phyloP scores from a whole-genome alignment of 345 rosid genomes.

The Gynandropsis gynandra region DNA sequence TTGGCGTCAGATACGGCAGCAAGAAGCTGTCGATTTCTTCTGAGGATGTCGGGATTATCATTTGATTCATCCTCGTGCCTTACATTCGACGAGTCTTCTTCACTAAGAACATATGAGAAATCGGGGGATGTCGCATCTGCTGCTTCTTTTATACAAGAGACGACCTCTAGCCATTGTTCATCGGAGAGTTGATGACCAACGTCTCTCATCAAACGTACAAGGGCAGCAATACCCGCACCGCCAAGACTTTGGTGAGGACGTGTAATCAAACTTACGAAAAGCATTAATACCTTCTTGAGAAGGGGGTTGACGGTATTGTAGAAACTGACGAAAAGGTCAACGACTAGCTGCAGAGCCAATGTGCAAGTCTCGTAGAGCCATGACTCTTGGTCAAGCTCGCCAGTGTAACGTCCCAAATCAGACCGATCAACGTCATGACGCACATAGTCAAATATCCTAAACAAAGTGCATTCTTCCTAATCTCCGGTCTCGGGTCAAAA shows the following conservation, averaged over 20 bases:
- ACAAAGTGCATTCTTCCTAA: slow-evolving; percentile 82
- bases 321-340: slow-evolving; percentile 88
- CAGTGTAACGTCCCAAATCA: slow-evolving; percentile 40
- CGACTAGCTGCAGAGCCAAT: slow-evolving; percentile 81
- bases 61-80: slow-evolving; percentile 30
- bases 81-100: slow-evolving; percentile 31
- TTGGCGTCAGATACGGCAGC: slow-evolving; percentile 65
- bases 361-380: slow-evolving; percentile 97
- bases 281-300: slow-evolving; percentile 62
- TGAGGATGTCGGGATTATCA: slow-evolving; percentile 33
- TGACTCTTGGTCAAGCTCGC: slow-evolving; percentile 76
- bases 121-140: slow-evolving; percentile 72
- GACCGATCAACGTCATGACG: slow-evolving; percentile 76
- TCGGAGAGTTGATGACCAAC: slow-evolving; percentile 76
- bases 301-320: slow-evolving; percentile 82
- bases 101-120: slow-evolving; percentile 45
- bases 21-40: slow-evolving; percentile 39
- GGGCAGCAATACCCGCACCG: slow-evolving; percentile 90
- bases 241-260: slow-evolving; percentile 96
- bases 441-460: slow-evolving; percentile 89
- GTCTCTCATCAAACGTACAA: slow-evolving; percentile 86
- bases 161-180: slow-evolving; percentile 86
- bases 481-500: slow-evolving; percentile 88
- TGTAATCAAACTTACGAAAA: slow-evolving; percentile 73
- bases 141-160: slow-evolving; percentile 68